Percentiles rank a stretch among this genome's conserved stretches.
phyloP scores from a whole-genome alignment of 2,329 filamentous ascomycete species.

The Geosmithia flava region DNA sequence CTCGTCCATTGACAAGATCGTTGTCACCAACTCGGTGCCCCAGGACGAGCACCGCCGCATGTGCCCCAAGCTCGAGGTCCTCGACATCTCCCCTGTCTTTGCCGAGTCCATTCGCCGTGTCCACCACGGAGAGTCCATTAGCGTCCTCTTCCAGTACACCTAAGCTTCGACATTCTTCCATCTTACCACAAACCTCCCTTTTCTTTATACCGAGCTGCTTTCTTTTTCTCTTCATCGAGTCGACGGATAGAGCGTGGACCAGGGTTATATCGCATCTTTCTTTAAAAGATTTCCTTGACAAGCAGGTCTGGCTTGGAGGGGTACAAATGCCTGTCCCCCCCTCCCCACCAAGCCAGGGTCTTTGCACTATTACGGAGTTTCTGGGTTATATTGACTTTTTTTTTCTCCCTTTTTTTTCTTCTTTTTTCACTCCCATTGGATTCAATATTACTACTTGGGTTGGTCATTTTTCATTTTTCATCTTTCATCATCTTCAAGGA shows the following conservation, averaged over 20 bases:
- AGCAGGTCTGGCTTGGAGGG: not conserved
- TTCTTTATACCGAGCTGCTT: not conserved
- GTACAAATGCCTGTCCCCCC: not conserved
- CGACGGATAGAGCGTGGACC: not conserved
- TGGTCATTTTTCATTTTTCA: no score
- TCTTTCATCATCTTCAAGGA: no score
- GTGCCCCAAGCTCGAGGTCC: conserved; percentile 81
- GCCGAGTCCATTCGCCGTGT: conserved; percentile 92
- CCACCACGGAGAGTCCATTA: conserved; percentile 96
- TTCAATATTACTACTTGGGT: no score
- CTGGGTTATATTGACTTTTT: not conserved
- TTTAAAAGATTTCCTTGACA: not conserved
- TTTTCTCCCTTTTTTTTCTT: not conserved
- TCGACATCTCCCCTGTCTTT: conserved; percentile 84
- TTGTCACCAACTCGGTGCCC: conserved; percentile 91
- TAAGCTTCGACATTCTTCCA: conserved; percentile 2
- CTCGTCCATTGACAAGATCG: conserved; percentile 81
- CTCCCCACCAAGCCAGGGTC: not conserved
- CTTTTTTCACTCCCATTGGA: not conserved
- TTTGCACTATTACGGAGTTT: not conserved
- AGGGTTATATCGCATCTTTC: not conserved
- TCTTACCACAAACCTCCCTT: not conserved
- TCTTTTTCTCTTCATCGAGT: not conserved
- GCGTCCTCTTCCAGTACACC: conserved; percentile 59
- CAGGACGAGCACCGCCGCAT: conserved; percentile 67